Evolutionary conservation across 176 grass and related monocot species (phyloP).

Genomic region (Avena atlantica): DNA sequence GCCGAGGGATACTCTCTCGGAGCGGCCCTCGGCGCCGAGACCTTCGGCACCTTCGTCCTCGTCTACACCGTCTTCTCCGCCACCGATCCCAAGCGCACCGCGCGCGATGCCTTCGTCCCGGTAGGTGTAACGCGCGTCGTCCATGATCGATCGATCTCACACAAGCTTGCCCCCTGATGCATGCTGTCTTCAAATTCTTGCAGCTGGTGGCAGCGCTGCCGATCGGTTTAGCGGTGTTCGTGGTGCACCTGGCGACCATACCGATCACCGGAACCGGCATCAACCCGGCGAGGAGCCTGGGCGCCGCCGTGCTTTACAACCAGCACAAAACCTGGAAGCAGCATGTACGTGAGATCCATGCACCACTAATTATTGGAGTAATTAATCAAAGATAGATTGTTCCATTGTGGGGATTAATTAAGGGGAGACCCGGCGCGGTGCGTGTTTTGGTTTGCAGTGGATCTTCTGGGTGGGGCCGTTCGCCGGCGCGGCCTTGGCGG

Average conservation of each 20-base stretch:
- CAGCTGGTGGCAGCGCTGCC: constrained; percentile 83
- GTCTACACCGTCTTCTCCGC: constrained; percentile 99
- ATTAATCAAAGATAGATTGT: background rate
- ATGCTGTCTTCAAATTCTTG: background rate
- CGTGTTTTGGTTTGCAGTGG: constrained; percentile 56
- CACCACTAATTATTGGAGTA: background rate
- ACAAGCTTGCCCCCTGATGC: background rate
- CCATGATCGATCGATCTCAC: background rate
- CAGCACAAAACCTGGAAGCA: constrained; percentile 58
- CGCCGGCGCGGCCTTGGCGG: constrained; percentile 61
- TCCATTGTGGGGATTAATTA: background rate
- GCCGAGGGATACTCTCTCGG: constrained; percentile 41
- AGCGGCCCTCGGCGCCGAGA: constrained; percentile 75
- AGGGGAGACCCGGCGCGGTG: background rate
- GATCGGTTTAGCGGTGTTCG: constrained; percentile 85
- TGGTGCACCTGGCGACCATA: constrained; percentile 89
- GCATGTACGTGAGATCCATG: constrained; percentile 48
- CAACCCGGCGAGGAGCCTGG: constrained; percentile 91
- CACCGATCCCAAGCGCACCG: constrained; percentile 97
- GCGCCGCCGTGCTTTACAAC: constrained; percentile 75
- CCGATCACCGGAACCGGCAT: constrained; percentile 93
- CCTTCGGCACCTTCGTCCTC: constrained; percentile 93
- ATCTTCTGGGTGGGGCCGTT: constrained; percentile 90
- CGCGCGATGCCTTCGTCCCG: constrained; percentile 77
- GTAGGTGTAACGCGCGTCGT: constrained; percentile 23